These are phyloP conservation scores for Thalia dealbata DNA, from an alignment of 176 grass and related monocot genomes.

Conservation along the genomic window DNA sequence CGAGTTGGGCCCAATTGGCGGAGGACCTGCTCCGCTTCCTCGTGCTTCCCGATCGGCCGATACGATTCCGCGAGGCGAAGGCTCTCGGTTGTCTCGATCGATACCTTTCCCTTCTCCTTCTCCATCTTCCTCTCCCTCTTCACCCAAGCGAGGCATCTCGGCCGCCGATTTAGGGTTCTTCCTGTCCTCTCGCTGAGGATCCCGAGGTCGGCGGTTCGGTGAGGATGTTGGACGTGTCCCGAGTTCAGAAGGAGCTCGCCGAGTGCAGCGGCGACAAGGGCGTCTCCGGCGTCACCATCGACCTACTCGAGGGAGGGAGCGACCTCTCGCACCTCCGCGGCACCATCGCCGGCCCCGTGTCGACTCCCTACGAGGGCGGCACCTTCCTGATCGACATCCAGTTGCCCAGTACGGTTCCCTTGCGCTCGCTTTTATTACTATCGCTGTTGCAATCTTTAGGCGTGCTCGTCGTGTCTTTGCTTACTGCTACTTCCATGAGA, in stretches of 20 bases:
- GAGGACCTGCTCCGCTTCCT: too few relatives aligned
- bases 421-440: not conserved
- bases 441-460: too few relatives aligned
- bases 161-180: not conserved
- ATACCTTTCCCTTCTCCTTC: too few relatives aligned
- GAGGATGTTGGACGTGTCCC: conserved; percentile 78
- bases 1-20: too few relatives aligned
- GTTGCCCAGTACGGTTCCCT: conserved; percentile 37
- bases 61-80: too few relatives aligned
- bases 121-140: too few relatives aligned
- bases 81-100: too few relatives aligned
- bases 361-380: conserved; percentile 85
- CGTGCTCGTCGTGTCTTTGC: not conserved
- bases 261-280: conserved; percentile 73
- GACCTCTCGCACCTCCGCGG: conserved; percentile 77
- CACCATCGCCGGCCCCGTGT: conserved; percentile 66
- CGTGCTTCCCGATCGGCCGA: too few relatives aligned
- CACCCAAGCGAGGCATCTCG: too few relatives aligned
- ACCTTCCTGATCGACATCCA: conserved; percentile 86
- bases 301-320: conserved; percentile 52
- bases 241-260: conserved; percentile 90
- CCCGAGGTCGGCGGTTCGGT: not conserved
- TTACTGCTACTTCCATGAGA: too few relatives aligned
- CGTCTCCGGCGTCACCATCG: conserved; percentile 75
- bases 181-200: too few relatives aligned